A percentile compares a stretch with the other conserved stretches of the same genome.
Evolutionary conservation across 163 green algal genomes (phyloP).

Genomic region (Scenedesmus sp.): DNA sequence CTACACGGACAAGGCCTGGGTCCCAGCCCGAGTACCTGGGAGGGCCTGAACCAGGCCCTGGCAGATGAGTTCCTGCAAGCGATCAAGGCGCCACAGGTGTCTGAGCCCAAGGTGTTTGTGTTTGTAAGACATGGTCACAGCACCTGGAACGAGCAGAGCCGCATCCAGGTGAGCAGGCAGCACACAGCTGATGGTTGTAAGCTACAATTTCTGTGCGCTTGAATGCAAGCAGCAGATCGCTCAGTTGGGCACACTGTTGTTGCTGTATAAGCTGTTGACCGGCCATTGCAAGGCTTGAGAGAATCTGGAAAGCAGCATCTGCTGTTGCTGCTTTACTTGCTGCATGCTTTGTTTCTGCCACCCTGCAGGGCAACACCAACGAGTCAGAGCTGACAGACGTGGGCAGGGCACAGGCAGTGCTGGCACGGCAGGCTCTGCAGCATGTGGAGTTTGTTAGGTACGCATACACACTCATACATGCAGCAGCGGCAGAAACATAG

Average conservation of each 20-base stretch:
- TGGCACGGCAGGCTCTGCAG: slow-evolving; percentile 61
- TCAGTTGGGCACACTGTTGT: too few species aligned
- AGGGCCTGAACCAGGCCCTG: slow-evolving; percentile 1
- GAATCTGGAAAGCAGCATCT: too few species aligned
- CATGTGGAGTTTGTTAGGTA: slow-evolving; percentile 74
- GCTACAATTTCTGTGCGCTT: too few species aligned
- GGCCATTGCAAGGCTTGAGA: too few species aligned
- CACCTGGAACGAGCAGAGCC: slow-evolving; percentile 77
- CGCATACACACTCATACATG: not conserved
- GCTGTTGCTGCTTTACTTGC: not conserved
- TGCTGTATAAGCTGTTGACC: not conserved
- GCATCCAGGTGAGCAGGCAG: slow-evolving; percentile 65
- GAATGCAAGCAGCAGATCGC: too few species aligned
- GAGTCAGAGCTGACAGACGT: slow-evolving; percentile 69
- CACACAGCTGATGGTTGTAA: not conserved
- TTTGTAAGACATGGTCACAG: slow-evolving; percentile 79
- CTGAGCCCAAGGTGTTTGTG: slow-evolving; percentile 72
- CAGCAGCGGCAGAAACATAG: not conserved
- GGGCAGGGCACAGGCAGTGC: slow-evolving; percentile 70
- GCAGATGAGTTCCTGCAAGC: slow-evolving; percentile 45
- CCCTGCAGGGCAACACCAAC: slow-evolving; percentile 73
- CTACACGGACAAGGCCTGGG: not conserved
- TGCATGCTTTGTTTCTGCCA: not conserved
- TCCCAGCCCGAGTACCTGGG: not conserved
- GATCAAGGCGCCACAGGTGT: slow-evolving; percentile 23